These are phyloP conservation scores for Metschnikowia rubicola DNA, from an alignment of 805 yeast genomes.

Conservation along the genomic window DNA sequence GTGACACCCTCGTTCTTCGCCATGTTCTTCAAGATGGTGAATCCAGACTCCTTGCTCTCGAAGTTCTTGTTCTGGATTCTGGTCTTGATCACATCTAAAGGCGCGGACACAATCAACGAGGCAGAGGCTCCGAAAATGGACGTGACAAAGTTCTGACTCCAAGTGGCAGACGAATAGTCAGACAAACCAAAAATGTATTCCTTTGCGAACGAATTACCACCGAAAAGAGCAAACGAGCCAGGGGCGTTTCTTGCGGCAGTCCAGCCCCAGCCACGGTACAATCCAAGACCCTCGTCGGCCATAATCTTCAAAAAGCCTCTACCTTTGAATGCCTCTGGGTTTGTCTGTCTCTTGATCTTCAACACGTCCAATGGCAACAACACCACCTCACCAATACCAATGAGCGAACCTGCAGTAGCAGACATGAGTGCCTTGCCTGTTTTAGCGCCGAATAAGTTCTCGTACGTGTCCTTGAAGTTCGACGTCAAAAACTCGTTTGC, in stretches of 20 bases:
- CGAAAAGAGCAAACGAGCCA: slow-evolving; percentile 95
- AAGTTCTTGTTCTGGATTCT: slow-evolving; percentile 96
- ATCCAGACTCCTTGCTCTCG: slow-evolving; percentile 92
- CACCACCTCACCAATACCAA: slow-evolving; percentile 97
- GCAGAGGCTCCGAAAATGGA: slow-evolving; percentile 97
- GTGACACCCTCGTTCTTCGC: slow-evolving; percentile 84
- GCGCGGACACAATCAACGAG: slow-evolving; percentile 94
- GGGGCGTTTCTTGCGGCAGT: slow-evolving; percentile 99
- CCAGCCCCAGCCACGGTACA: slow-evolving; percentile 99
- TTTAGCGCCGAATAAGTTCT: slow-evolving; percentile 79
- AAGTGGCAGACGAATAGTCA: slow-evolving; percentile 89
- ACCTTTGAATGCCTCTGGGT: slow-evolving; percentile 99
- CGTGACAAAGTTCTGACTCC: slow-evolving; percentile 92
- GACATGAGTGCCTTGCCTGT: slow-evolving; percentile 96
- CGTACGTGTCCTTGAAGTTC: slow-evolving; percentile 69
- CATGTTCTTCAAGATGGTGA: slow-evolving; percentile 90
- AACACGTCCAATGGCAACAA: slow-evolving; percentile 92
- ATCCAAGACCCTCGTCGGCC: slow-evolving; percentile 85
- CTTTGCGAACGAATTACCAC: slow-evolving; percentile 98
- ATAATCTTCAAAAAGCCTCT: slow-evolving; percentile 89
- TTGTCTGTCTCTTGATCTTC: slow-evolving; percentile 98
- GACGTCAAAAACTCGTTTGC: slow-evolving; percentile 87
- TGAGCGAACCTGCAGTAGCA: slow-evolving; percentile 95
- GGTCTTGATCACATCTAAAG: slow-evolving; percentile 96
- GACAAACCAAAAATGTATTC: slow-evolving; percentile 84